Base-by-base conservation (phyloP, 805 yeast species). In the Aciculoconidium aculeatum region DNA sequence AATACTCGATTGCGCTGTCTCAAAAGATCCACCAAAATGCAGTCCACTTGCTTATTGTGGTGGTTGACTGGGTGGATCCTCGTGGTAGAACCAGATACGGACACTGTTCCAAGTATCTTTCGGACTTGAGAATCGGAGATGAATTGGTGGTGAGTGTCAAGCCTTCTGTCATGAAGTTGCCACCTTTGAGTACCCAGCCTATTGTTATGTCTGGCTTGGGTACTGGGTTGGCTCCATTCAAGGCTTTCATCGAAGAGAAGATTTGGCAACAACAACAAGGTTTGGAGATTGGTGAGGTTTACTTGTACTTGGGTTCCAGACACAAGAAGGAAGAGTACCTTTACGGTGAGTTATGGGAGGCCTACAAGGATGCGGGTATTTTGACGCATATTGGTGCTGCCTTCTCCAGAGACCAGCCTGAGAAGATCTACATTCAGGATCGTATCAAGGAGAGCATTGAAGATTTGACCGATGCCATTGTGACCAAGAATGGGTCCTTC, bases 331-430 rank as follows among this genome's bases (percentile, higher is more conserved):
- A 90, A 61, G 97, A 90, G 63, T 90, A 90, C 50, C 71, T 90
- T 50, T 87, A 90, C 50, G 97, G 97, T 53, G 97, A 90, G 62
- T 68, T 87, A 43, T 90, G 96, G 94, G 97, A 90, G 65, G 95
- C 96, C 18, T 87, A 84, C 61, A 77, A 80, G 61, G 87, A 78
- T 49, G 95, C 95, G 4, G 95, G 95, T 32, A 61, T 90, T 32
- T 71, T 90, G 53, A 90, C 97, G 10, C 94, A 86, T 49, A 79
- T 90, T 39, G 97, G 97, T 47, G 96, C 96, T 18, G 97, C 97
- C 3, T 90, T 90, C 70, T 86, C 96, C 11, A 84, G 97, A 72
- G 97, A 90, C 61, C 97, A 90, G 64, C 83, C 90, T 6, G 75
- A 87, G 55, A 90, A 90, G 73, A 78, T 90, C 41, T 90, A 90